phyloP scores from a whole-genome alignment of 345 rosid species.

The Acer yangbiense region DNA sequence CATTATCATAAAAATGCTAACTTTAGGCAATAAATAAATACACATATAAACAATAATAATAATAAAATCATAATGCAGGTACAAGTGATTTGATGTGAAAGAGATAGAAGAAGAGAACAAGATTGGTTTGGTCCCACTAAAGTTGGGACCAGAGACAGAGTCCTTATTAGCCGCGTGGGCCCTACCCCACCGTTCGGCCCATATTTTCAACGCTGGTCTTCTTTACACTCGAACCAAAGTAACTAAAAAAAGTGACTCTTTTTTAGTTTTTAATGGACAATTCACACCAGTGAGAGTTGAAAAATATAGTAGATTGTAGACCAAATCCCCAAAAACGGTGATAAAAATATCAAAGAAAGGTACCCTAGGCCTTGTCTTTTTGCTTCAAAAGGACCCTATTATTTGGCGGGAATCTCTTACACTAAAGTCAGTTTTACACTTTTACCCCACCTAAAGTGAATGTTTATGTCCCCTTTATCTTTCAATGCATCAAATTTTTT shows the following conservation, averaged over 20 bases:
- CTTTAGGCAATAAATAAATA: background rate
- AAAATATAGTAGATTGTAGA: background rate
- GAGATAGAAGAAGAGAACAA: background rate
- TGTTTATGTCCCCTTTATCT: background rate
- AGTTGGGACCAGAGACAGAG: constrained; percentile 7
- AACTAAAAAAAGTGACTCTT: background rate
- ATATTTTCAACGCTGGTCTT: background rate
- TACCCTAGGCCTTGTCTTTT: background rate
- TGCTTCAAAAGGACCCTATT: background rate
- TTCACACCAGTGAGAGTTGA: constrained; percentile 18
- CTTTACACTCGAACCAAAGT: constrained; percentile 10
- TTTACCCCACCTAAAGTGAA: background rate
- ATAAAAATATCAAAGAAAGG: constrained; percentile 6
- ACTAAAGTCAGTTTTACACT: constrained; percentile 15
- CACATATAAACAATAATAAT: too few species aligned
- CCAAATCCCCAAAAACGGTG: constrained; percentile 10
- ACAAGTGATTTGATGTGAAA: background rate
- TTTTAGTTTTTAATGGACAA: background rate
- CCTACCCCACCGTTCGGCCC: constrained; percentile 26
- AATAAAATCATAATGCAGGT: background rate
- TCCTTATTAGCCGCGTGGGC: constrained; percentile 19
- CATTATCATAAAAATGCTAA: too few species aligned
- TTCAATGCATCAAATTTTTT: background rate
- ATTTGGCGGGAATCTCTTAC: constrained; percentile 23
- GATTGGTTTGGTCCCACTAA: constrained; percentile 11